Evolutionary conservation across 768 basidiomycete species (phyloP).

Genomic region (Suillus ampliporus): DNA sequence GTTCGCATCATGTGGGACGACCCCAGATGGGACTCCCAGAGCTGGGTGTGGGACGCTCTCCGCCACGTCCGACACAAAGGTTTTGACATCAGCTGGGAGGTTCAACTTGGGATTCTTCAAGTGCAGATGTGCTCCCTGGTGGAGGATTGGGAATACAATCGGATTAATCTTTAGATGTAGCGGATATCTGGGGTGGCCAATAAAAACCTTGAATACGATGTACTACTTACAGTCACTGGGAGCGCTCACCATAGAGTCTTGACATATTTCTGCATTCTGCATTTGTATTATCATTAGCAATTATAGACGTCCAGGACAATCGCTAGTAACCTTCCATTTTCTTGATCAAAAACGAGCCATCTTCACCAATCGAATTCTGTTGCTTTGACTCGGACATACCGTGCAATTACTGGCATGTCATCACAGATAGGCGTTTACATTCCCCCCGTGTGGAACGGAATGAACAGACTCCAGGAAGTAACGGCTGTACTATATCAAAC

Average conservation of each 20-base stretch:
- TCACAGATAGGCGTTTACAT: too few species aligned
- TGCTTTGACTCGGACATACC: not conserved
- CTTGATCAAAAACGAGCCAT: not conserved
- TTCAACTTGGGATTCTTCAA: constrained; percentile 25
- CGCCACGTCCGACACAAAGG: constrained; percentile 12
- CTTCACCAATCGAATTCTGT: not conserved
- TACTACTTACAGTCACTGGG: not conserved
- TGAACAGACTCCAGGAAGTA: too few species aligned
- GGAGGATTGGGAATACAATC: constrained; percentile 20
- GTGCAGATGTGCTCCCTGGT: constrained; percentile 31
- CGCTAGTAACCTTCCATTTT: not conserved
- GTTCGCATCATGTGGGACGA: constrained; percentile 27
- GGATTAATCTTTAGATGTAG: not conserved
- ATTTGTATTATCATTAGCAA: not conserved
- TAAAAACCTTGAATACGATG: not conserved
- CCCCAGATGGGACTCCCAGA: constrained; percentile 31
- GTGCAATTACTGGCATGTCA: too few species aligned
- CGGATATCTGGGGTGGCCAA: not conserved
- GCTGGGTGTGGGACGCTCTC: constrained; percentile 33
- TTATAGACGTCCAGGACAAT: not conserved
- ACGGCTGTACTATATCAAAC: too few species aligned
- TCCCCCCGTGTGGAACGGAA: too few species aligned
- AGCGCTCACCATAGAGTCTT: not conserved
- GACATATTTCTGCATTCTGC: not conserved
- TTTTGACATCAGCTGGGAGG: constrained; percentile 22